Conservation (phyloP, 2,329 filamentous ascomycete species). For the Ceratocystis eucalypticola region DNA sequence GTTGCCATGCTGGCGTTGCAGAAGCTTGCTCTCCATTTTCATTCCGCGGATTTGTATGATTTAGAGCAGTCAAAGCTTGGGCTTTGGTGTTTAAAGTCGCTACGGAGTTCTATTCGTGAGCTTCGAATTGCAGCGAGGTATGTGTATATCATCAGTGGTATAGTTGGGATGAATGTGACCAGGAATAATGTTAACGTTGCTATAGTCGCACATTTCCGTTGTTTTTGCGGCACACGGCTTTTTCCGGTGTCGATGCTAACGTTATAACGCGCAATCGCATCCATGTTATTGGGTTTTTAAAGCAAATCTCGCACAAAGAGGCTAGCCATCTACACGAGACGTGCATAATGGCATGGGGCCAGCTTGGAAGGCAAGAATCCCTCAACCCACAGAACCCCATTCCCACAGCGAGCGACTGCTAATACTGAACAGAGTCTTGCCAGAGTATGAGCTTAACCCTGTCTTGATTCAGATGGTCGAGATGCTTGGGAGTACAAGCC, state of each 20-base stretch:
- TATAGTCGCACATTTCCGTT: constrained; percentile 47
- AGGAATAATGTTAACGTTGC: constrained; percentile 17
- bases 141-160: constrained; percentile 23
- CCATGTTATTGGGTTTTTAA: constrained; percentile 56
- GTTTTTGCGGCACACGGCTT: constrained; percentile 38
- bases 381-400: not conserved
- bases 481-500: constrained; percentile 73
- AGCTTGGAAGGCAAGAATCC: constrained; percentile 53
- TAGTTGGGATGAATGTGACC: not conserved
- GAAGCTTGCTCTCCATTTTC: constrained; percentile 54
- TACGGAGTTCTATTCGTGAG: constrained; percentile 75
- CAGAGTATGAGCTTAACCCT: constrained; percentile 74
- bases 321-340: constrained; percentile 62
- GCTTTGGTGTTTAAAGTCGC: constrained; percentile 66
- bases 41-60: constrained; percentile 45
- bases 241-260: constrained; percentile 22
- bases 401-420: constrained; percentile 10
- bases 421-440: constrained; percentile 40
- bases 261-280: constrained; percentile 15
- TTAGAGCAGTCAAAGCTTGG: constrained; percentile 55
- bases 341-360: constrained; percentile 73
- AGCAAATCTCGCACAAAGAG: constrained; percentile 56
- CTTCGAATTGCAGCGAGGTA: constrained; percentile 68
- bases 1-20: constrained; percentile 59
- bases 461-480: constrained; percentile 73